Percentiles rank a stretch among this genome's conserved stretches.
Evolutionary conservation across 1,284 basidiomycete species (phyloP).

Genomic region (Ceratobasidium theobromae): DNA sequence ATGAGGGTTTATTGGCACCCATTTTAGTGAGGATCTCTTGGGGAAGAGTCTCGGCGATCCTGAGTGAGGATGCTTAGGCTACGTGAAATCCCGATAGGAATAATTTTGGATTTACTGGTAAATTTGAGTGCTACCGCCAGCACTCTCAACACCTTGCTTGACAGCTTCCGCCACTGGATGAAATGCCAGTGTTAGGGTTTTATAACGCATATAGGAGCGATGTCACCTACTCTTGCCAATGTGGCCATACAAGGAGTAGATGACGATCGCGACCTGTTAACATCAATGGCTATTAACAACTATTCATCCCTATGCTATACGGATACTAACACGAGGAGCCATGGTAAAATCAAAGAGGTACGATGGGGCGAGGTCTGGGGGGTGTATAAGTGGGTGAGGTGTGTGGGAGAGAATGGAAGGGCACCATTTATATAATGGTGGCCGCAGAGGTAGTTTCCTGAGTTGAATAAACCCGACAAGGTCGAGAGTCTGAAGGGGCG

Average conservation of each 20-base stretch:
- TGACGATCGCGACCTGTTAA: constrained; percentile 68
- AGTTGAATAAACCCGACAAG: neutral
- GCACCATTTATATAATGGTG: neutral
- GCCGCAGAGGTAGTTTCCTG: neutral
- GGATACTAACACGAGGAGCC: constrained; percentile 6
- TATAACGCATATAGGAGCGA: neutral
- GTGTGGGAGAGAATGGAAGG: neutral
- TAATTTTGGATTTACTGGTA: constrained; percentile 60
- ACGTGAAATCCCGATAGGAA: neutral
- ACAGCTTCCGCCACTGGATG: constrained; percentile 74
- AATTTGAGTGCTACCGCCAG: constrained; percentile 72
- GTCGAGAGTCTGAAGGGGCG: neutral
- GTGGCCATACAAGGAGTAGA: constrained; percentile 84
- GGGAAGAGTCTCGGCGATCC: constrained; percentile 82
- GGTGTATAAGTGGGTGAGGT: neutral
- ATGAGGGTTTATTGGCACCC: constrained; percentile 53
- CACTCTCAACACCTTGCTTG: constrained; percentile 66
- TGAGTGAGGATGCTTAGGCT: constrained; percentile 39
- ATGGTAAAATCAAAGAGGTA: neutral
- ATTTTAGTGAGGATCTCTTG: constrained; percentile 76
- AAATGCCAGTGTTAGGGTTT: constrained; percentile 37
- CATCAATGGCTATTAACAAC: neutral
- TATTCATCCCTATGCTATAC: neutral
- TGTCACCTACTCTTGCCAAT: constrained; percentile 61
- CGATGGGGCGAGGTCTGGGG: neutral